Conservation (phyloP, 768 basidiomycete species). For the Pleurotus djamor region DNA sequence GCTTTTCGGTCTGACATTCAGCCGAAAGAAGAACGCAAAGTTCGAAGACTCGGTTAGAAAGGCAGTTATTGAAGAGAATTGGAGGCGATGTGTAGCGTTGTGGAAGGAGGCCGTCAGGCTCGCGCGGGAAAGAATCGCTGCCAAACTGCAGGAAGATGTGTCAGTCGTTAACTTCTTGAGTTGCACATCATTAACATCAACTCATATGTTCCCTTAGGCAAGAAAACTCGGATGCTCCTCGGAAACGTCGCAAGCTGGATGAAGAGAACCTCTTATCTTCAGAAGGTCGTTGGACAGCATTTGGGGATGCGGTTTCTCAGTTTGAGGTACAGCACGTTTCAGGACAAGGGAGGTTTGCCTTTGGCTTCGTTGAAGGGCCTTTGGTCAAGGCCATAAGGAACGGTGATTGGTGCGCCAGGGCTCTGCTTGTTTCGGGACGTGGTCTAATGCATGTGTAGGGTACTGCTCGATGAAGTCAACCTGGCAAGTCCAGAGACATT, state of each 20-base stretch:
- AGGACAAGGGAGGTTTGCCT: constrained; percentile 87
- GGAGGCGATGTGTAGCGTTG: constrained; percentile 79
- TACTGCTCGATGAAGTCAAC: constrained; percentile 95
- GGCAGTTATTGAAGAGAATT: constrained; percentile 79
- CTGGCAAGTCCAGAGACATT: constrained; percentile 92
- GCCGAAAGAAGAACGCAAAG: constrained; percentile 83
- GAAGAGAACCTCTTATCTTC: constrained; percentile 34
- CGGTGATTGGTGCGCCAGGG: constrained; percentile 80
- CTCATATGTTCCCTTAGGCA: background rate
- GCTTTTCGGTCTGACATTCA: constrained; percentile 85
- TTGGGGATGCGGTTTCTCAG: constrained; percentile 65
- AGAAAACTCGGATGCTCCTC: constrained; percentile 34
- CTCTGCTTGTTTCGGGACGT: background rate
- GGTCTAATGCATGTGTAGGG: constrained; percentile 44
- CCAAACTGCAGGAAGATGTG: constrained; percentile 18
- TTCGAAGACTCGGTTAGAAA: constrained; percentile 82
- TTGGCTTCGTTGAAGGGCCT: constrained; percentile 94
- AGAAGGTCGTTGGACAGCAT: constrained; percentile 60
- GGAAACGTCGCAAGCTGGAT: constrained; percentile 67
- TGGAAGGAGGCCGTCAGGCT: constrained; percentile 79
- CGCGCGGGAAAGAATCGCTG: constrained; percentile 61
- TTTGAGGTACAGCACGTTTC: constrained; percentile 91
- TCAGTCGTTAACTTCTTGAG: background rate
- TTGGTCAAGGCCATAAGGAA: constrained; percentile 85
- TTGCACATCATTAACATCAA: background rate